Conservation (phyloP, 495 filamentous ascomycete species). For the Hypomontagnella submonticulosa region DNA sequence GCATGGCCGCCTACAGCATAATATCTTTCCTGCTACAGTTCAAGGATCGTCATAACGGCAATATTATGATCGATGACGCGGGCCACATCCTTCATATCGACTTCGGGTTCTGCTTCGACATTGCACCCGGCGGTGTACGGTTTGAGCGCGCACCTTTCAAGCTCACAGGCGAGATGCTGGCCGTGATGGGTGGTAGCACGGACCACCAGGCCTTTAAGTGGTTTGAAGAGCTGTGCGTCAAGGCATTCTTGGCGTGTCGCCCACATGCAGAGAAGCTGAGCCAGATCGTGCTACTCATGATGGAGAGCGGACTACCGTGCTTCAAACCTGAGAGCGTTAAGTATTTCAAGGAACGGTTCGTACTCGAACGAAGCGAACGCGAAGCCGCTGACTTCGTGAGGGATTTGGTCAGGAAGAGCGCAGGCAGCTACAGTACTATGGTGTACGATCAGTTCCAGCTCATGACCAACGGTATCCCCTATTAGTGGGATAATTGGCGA, state of each 20-base stretch:
- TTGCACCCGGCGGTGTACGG: conserved; percentile 93
- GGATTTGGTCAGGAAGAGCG: conserved; percentile 86
- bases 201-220: conserved; percentile 89
- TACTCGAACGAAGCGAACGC: conserved; percentile 89
- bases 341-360: conserved; percentile 93
- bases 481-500: conserved; percentile 49
- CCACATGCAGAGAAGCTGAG: conserved; percentile 86
- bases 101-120: conserved; percentile 99
- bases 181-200: conserved; percentile 92
- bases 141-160: conserved; percentile 99
- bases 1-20: conserved; percentile 99
- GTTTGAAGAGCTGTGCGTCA: conserved; percentile 96
- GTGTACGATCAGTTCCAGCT: conserved; percentile 98
- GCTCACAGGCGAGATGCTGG: conserved; percentile 95
- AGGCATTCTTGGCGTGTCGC: conserved; percentile 92
- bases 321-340: conserved; percentile 97
- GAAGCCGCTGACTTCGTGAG: conserved; percentile 96
- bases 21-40: conserved; percentile 97
- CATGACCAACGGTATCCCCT: conserved; percentile 97
- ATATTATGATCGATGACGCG: conserved; percentile 98
- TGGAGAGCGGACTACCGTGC: conserved; percentile 95
- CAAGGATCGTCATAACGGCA: conserved; percentile 99
- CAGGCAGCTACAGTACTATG: conserved; percentile 86
- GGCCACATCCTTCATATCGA: conserved; percentile 99
- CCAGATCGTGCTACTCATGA: conserved; percentile 92